phyloP scores from a whole-genome alignment of 2,329 filamentous ascomycete genomes.

The Epichloe coenophiala region DNA sequence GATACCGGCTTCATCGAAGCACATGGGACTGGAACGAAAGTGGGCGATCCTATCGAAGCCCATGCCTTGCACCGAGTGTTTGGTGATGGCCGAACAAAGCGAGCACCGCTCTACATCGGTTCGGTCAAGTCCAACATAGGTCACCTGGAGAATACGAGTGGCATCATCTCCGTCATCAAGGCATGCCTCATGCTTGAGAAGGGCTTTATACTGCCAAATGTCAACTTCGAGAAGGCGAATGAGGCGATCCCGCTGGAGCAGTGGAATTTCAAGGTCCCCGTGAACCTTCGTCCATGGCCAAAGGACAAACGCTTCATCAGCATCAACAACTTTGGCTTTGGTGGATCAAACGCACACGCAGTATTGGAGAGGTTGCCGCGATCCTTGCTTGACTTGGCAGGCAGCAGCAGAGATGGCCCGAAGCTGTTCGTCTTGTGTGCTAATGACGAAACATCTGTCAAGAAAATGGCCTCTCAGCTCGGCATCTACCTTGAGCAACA shows the following conservation, averaged over 20 bases:
- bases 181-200: conserved; percentile 35
- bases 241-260: conserved; percentile 33
- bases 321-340: conserved; percentile 35
- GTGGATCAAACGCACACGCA: conserved; percentile 30
- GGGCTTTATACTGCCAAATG: conserved; percentile 34
- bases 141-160: conserved; percentile 35
- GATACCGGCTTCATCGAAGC: conserved; percentile 29
- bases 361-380: conserved; percentile 18
- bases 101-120: conserved; percentile 29
- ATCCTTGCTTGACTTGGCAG: background rate
- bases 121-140: conserved; percentile 38
- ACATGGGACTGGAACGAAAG: conserved; percentile 42
- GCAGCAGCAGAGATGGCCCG: background rate
- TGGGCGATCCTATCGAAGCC: conserved; percentile 41
- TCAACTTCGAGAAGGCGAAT: conserved; percentile 36
- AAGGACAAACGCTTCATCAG: conserved; percentile 34
- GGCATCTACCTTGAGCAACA: conserved; percentile 28
- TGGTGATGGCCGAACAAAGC: conserved; percentile 20
- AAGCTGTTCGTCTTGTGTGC: conserved; percentile 30
- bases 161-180: conserved; percentile 37
- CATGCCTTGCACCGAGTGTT: conserved; percentile 32
- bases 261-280: conserved; percentile 35
- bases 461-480: conserved; percentile 16
- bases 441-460: conserved; percentile 22
- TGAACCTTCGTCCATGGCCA: conserved; percentile 33